phyloP scores from a whole-genome alignment of 441 rosid species.

The Populus hybrid region DNA sequence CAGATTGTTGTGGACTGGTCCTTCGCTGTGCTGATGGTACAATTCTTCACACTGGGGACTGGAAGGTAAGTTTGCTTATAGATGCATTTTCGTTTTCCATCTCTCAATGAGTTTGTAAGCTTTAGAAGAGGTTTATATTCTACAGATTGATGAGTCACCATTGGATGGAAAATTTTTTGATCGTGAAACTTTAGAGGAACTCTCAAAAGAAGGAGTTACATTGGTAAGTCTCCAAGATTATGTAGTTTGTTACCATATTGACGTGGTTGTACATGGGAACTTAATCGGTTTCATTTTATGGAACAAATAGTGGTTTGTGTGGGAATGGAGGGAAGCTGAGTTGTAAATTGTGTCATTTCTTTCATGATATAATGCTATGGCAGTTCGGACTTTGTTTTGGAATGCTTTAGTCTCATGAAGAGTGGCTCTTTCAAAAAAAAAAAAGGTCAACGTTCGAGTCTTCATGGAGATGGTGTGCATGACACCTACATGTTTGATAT shows the following conservation, averaged over 20 bases:
- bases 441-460: not conserved
- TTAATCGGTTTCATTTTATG: not conserved
- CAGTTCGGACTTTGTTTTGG: not conserved
- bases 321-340: not conserved
- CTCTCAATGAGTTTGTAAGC: slow-evolving; percentile 17
- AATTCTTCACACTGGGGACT: slow-evolving; percentile 96
- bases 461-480: not conserved
- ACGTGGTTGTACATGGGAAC: not conserved
- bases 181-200: slow-evolving; percentile 77
- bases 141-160: slow-evolving; percentile 94
- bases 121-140: slow-evolving; percentile 23
- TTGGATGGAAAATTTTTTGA: slow-evolving; percentile 88
- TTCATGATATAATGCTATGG: not conserved
- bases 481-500: not conserved
- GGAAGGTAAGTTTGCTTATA: slow-evolving; percentile 63
- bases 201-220: slow-evolving; percentile 96
- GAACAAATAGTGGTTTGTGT: not conserved
- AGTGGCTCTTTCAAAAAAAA: not conserved
- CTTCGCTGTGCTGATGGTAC: slow-evolving; percentile 97
- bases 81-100: slow-evolving; percentile 13
- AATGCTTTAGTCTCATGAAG: not conserved
- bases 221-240: slow-evolving; percentile 51
- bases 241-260: not conserved
- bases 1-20: slow-evolving; percentile 94
- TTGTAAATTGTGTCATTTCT: not conserved